Evolutionary conservation across 1,284 basidiomycete species (phyloP), one percentile per base, ranked within the genome.

Genomic region (Cryptococcus sp.): DNA sequence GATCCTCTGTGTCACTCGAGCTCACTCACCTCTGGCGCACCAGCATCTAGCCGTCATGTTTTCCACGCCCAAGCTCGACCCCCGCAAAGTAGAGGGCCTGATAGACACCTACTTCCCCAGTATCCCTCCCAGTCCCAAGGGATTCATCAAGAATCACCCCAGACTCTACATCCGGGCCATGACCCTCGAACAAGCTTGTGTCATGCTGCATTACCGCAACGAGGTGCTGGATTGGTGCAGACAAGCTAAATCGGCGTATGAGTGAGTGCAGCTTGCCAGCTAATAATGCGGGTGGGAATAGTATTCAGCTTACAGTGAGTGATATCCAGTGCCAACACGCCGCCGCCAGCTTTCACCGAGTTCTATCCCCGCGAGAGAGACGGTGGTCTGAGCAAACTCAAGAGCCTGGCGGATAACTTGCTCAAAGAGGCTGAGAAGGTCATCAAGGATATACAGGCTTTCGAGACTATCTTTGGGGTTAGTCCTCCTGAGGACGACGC

Each of bases 41-140:
- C 50, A 68, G 64, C 62, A 68, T 42, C 42, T 64, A 8, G 58
- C 57, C 8, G 54, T 27, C 16, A 13, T 61, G 2, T 35, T 66
- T 4, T 50, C 65, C 5, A 60, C 43, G 23, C 54, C 57, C 4
- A 53, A 49, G 8, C 15, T 59, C 7, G 35, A 45, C 25, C 60
- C 52, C 11, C 45, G 46, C 25, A 30, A 47, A n/a, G 49, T 63
- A 10, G 22, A 49, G 25, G 13, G 40, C n/a, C 55, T 68, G 13
- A 45, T 66, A 15, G 60, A 72, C 46, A 47, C 46, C 10, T 70
- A 70, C 53, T 67, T 72, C 43, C 70, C 70, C 41, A 35, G 13
- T 35, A 35, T 35, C 30, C 23, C 30, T 48, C 38, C 4, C 43
- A 41, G 13, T 3, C 15, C 20, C 23, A 22, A 47, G 39, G 22